Evolutionary conservation across 306 rosid genomes (phyloP).

Genomic region (Quercus alba): DNA sequence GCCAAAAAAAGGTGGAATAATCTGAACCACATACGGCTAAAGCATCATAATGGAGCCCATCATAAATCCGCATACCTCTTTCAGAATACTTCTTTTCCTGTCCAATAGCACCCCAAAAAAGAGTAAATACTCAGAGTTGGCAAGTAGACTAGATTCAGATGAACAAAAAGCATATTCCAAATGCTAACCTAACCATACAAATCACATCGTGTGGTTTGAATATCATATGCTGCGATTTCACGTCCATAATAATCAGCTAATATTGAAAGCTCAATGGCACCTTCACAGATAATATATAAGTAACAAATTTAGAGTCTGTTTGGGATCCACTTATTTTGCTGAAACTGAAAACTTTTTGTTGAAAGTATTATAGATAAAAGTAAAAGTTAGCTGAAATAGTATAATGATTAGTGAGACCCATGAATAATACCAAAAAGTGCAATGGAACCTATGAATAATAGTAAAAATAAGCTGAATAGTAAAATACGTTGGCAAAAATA

Average conservation of each 20-base stretch:
- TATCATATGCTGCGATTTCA: constrained; percentile 96
- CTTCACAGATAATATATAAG: constrained; percentile 36
- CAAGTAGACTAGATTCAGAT: constrained; percentile 20
- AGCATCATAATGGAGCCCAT: constrained; percentile 96
- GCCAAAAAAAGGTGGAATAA: neutral
- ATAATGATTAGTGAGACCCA: too few relatives aligned
- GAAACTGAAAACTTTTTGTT: too few relatives aligned
- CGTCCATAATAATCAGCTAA: constrained; percentile 83
- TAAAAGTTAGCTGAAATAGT: too few relatives aligned
- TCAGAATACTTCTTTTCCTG: constrained; percentile 75
- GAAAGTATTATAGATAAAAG: too few relatives aligned
- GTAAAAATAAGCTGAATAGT: too few relatives aligned
- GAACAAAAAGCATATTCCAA: constrained; percentile 1
- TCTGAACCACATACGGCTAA: constrained; percentile 60
- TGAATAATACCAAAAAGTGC: too few relatives aligned
- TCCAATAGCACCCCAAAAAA: constrained; percentile 27
- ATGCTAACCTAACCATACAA: constrained; percentile 90
- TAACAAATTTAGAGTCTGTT: neutral
- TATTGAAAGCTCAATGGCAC: constrained; percentile 95
- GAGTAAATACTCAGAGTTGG: constrained; percentile 21
- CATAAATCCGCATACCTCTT: constrained; percentile 84
- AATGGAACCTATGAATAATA: too few relatives aligned
- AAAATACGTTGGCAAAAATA: too few relatives aligned
- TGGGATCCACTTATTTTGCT: too few relatives aligned
- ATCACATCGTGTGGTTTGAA: constrained; percentile 89